Percentiles rank a stretch among this genome's conserved stretches.
These are phyloP conservation scores for Coemansia sp. DNA, from an alignment of 192 early-diverging fungal species.

Conservation along the genomic window DNA sequence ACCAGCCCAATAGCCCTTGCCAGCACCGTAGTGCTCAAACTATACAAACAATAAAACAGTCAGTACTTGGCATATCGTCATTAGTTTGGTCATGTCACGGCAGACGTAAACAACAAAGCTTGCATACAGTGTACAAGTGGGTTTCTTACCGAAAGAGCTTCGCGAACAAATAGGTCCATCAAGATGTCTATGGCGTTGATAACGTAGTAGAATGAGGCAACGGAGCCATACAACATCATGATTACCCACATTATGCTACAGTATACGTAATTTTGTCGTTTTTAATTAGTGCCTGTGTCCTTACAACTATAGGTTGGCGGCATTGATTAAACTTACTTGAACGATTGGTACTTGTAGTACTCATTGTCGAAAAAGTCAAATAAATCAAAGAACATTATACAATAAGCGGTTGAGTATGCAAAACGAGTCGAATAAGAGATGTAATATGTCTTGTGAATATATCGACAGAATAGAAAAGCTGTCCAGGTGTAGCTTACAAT, in stretches of 20 bases:
- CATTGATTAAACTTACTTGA: conserved; percentile 27
- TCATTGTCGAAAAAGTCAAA: conserved; percentile 19
- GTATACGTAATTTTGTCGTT: background rate
- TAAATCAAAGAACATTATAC: conserved; percentile 6
- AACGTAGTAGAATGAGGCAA: conserved; percentile 23
- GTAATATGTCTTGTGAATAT: background rate
- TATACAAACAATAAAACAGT: conserved; percentile 1
- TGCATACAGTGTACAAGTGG: background rate
- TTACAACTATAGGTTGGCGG: background rate
- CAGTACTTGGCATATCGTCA: background rate
- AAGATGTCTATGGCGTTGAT: conserved; percentile 21
- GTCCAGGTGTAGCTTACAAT: background rate
- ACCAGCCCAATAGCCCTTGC: conserved; percentile 50
- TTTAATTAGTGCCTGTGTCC: background rate
- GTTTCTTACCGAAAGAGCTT: conserved; percentile 25
- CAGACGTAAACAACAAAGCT: background rate
- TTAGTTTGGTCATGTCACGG: background rate
- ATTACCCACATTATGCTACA: conserved; percentile 40
- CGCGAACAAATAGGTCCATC: conserved; percentile 40
- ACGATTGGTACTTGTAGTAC: conserved; percentile 24
- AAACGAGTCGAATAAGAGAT: background rate
- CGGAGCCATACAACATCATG: conserved; percentile 49
- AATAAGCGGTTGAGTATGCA: background rate
- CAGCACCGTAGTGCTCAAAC: conserved; percentile 38
- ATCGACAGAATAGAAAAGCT: background rate